These are phyloP conservation scores for Fusarium buharicum DNA, from an alignment of 2,329 filamentous ascomycete genomes.

Conservation along the genomic window DNA sequence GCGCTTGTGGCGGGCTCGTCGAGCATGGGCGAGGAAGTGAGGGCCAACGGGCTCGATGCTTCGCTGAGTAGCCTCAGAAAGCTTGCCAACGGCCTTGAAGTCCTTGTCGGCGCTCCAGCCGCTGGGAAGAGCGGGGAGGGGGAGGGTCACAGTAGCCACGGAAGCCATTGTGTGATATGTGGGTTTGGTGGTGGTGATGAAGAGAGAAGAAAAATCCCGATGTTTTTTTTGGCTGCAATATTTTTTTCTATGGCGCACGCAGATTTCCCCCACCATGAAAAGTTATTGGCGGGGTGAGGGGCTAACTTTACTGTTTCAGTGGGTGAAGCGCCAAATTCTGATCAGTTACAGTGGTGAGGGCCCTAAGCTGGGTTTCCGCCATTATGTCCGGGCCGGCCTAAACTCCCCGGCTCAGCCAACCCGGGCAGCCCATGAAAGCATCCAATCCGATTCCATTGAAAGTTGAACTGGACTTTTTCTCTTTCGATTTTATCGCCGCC, in stretches of 20 bases:
- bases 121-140: constrained; percentile 79
- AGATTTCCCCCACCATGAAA: constrained; percentile 37
- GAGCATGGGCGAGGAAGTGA: constrained; percentile 97
- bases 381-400: neutral
- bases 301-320: constrained; percentile 8
- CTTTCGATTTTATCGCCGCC: constrained; percentile 15
- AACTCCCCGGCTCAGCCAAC: neutral
- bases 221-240: constrained; percentile 29
- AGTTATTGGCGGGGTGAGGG: constrained; percentile 41
- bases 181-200: constrained; percentile 37
- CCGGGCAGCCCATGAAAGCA: neutral
- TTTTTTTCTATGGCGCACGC: constrained; percentile 33
- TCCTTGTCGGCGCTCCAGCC: constrained; percentile 91
- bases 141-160: constrained; percentile 67
- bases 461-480: constrained; percentile 21
- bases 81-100: constrained; percentile 83
- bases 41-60: constrained; percentile 96
- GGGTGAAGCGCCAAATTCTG: neutral
- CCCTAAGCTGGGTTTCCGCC: too few relatives aligned
- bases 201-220: constrained; percentile 21
- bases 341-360: constrained; percentile 7
- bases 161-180: constrained; percentile 67
- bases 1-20: constrained; percentile 93
- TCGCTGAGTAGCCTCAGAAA: constrained; percentile 82
- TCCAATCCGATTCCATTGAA: constrained; percentile 5